A percentile compares a stretch with the other conserved stretches of the same genome.
Conservation (phyloP, 139 green algal genomes). For the Gonium pectorale region DNA sequence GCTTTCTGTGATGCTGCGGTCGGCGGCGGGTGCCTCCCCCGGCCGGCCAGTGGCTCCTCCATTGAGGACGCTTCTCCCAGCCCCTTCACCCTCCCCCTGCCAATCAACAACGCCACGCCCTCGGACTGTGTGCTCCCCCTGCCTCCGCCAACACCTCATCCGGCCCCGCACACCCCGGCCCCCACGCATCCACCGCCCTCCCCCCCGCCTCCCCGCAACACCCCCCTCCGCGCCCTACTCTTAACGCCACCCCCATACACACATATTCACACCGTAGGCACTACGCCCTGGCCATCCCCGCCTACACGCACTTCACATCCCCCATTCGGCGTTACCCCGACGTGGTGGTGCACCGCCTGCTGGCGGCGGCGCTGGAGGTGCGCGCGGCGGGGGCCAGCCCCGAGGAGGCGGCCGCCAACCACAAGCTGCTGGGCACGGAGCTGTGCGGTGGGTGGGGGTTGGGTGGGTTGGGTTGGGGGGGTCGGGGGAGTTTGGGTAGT, state of each 20-base stretch:
- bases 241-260: not conserved
- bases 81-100: too few relatives aligned
- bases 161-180: not conserved
- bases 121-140: not conserved
- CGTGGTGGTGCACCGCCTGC: conserved; percentile 90
- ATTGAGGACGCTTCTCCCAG: too few relatives aligned
- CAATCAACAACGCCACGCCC: too few relatives aligned
- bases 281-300: conserved; percentile 85
- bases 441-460: not conserved
- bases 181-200: not conserved
- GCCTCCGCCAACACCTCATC: not conserved
- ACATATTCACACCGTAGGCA: too few relatives aligned
- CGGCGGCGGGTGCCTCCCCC: too few relatives aligned
- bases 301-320: conserved; percentile 96
- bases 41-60: too few relatives aligned
- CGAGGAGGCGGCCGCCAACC: conserved; percentile 2
- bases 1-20: too few relatives aligned
- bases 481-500: not conserved
- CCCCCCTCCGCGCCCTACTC: too few relatives aligned
- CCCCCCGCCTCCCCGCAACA: not conserved
- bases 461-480: not conserved
- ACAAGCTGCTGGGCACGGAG: conserved; percentile 23
- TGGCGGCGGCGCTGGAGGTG: conserved; percentile 76
- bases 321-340: conserved; percentile 93
- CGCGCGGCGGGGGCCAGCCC: not conserved